phyloP scores from a whole-genome alignment of 2,329 filamentous ascomycete genomes.

The Fusarium sp. region DNA sequence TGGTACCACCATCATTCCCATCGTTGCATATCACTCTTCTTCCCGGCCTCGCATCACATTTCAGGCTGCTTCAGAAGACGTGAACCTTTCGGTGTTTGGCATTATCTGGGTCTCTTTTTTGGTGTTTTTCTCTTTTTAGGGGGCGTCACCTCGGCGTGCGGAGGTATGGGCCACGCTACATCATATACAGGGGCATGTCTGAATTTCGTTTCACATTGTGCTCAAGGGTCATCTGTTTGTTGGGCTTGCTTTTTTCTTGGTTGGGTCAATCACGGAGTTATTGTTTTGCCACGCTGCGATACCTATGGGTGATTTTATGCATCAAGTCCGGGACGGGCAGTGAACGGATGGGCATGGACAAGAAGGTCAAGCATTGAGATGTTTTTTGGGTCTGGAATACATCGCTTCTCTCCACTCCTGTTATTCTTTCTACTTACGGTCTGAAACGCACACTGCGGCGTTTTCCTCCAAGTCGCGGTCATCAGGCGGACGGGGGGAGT shows the following conservation, averaged over 20 bases:
- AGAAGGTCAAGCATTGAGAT: slow-evolving; percentile 29
- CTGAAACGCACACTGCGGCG: slow-evolving; percentile 23
- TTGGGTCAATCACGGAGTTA: slow-evolving; percentile 32
- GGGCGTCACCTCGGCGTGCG: slow-evolving; percentile 34
- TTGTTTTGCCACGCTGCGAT: slow-evolving; percentile 46
- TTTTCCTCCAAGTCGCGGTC: slow-evolving; percentile 12
- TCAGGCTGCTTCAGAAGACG: slow-evolving; percentile 17
- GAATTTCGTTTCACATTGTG: slow-evolving; percentile 34
- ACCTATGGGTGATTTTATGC: slow-evolving; percentile 37
- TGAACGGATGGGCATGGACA: slow-evolving; percentile 25
- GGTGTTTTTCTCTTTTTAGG: neutral
- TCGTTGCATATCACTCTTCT: slow-evolving; percentile 34
- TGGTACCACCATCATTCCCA: slow-evolving; percentile 17
- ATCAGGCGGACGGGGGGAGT: slow-evolving; percentile 25
- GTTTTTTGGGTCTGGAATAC: slow-evolving; percentile 31
- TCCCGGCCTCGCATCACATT: slow-evolving; percentile 14
- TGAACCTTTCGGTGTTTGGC: slow-evolving; percentile 40
- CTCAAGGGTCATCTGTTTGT: slow-evolving; percentile 24
- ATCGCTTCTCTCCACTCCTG: slow-evolving; percentile 37
- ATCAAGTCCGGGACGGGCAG: slow-evolving; percentile 26
- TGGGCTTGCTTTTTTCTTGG: slow-evolving; percentile 19
- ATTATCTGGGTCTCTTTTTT: slow-evolving; percentile 27
- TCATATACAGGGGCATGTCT: slow-evolving; percentile 47
- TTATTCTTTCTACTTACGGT: slow-evolving; percentile 26
- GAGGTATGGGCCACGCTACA: slow-evolving; percentile 39